Base-by-base conservation (phyloP, 768 basidiomycete genomes). In the Leccinum truebloodii region DNA sequence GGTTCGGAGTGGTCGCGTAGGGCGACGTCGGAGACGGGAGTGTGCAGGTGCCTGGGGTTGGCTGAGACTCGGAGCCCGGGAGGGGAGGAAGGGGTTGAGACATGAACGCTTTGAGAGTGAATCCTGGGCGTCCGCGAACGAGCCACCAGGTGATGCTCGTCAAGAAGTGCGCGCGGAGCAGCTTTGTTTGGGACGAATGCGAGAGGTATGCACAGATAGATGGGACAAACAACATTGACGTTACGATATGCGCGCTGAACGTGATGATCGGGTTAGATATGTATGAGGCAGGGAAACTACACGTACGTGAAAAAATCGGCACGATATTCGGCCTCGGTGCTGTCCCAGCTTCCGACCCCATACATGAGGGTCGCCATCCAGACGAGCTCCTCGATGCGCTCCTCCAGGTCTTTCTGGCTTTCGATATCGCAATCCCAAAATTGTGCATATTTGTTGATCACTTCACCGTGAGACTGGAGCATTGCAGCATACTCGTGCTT, bases 321-420 rank as follows among this genome's bases (percentile, higher is more conserved):
- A 53, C 81, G 79, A 28, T 28, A 28, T 28, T 28, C 65, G 8
- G 37, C 62, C 30, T 63, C 63, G 24, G 59, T 58, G 39, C 67
- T 68, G 4, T 76, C 73, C 79, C 82, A 87, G 34, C 84, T 87
- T 37, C 79, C 80, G 26, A 87, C 75, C 0, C 81, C 86, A 63
- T 86, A 91, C 57, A 88, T 77, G n/a, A 88, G 67, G 0, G 74
- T 75, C 54, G 78, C 78, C 52, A 78, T 75, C 83, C 86, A 91
- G 8, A 75, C 69, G 12, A 92, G 70, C 68, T 92, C 88, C 28
- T 28, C 28, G 28, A 28, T 28, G 28, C 7, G 28, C 7, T 28
- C 7, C 28, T 28, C 28, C 28, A 28, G 28, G 28, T 28, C 28
- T 28, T 28, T 7, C 28, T 28, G 28, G 28, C 28, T 28, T 7